These are phyloP conservation scores for Phytopythium montanum DNA, from an alignment of 352 stramenopile species.

Conservation along the genomic window DNA sequence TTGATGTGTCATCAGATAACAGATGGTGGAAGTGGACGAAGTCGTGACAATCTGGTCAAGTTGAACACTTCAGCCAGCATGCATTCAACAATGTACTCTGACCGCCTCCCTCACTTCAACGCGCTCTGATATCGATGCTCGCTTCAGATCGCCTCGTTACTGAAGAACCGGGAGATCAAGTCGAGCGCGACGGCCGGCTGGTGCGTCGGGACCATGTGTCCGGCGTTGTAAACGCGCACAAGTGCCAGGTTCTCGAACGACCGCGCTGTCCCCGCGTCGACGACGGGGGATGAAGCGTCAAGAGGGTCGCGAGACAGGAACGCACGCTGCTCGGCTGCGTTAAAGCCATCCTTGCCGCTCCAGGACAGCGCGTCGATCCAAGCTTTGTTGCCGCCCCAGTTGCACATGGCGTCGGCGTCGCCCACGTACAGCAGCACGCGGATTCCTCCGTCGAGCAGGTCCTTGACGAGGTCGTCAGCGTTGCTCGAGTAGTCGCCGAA, in stretches of 20 bases:
- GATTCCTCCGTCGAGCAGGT: slow-evolving; percentile 65
- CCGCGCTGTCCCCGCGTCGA: slow-evolving; percentile 23
- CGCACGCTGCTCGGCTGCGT: slow-evolving; percentile 22
- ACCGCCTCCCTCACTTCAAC: no score
- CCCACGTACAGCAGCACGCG: slow-evolving; percentile 93
- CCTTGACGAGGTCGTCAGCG: slow-evolving; percentile 75
- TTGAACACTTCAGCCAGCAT: no score
- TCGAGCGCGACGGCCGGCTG: slow-evolving; percentile 40
- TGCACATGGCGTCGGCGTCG: slow-evolving; percentile 95
- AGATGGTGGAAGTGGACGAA: no score
- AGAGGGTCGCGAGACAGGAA: slow-evolving; percentile 22
- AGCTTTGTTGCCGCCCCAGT: slow-evolving; percentile 93
- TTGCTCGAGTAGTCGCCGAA: slow-evolving; percentile 50
- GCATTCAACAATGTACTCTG: not conserved
- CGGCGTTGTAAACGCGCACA: slow-evolving; percentile 46
- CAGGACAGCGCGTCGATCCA: slow-evolving; percentile 92
- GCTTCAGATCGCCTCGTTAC: slow-evolving; percentile 15
- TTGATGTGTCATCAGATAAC: not conserved
- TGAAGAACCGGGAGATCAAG: slow-evolving; percentile 55
- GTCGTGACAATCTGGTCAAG: no score
- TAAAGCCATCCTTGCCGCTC: slow-evolving; percentile 81
- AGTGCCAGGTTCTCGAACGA: slow-evolving; percentile 39
- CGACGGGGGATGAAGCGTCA: slow-evolving; percentile 10
- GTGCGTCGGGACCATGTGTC: slow-evolving; percentile 56
- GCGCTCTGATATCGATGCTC: not conserved